A percentile compares a stretch with the other conserved stretches of the same genome.
These are phyloP conservation scores for Fusarium nematophilum DNA, from an alignment of 2,329 filamentous ascomycete species.

Conservation along the genomic window DNA sequence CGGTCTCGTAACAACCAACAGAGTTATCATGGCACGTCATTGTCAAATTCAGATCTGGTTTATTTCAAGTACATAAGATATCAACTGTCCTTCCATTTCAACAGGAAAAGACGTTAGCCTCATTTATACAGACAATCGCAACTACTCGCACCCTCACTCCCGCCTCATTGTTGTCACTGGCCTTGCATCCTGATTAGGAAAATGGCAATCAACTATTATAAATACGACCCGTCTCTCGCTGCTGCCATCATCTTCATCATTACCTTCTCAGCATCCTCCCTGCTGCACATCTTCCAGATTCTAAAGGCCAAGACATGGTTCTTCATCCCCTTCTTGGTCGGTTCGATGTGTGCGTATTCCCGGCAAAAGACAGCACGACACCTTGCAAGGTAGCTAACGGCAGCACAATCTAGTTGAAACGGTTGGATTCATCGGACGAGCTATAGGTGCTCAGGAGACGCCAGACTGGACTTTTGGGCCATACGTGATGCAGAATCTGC, in stretches of 20 bases:
- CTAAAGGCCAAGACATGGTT: constrained; percentile 1
- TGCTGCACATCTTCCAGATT: not conserved
- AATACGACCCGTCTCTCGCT: not conserved
- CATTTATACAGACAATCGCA: too few relatives aligned
- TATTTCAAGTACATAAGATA: too few relatives aligned
- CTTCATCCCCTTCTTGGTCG: constrained; percentile 1
- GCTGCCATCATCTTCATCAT: not conserved
- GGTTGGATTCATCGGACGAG: constrained; percentile 57
- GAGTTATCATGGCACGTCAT: too few relatives aligned
- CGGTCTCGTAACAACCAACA: too few relatives aligned
- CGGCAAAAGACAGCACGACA: too few relatives aligned
- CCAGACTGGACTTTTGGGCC: constrained; percentile 45
- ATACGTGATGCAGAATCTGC: constrained; percentile 52
- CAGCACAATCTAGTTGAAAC: constrained; percentile 25
- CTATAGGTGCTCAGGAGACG: constrained; percentile 53
- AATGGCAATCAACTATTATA: not conserved
- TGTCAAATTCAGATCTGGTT: too few relatives aligned
- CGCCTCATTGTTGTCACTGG: too few relatives aligned
- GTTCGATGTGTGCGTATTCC: not conserved
- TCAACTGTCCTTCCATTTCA: too few relatives aligned
- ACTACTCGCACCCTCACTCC: too few relatives aligned
- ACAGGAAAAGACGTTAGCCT: too few relatives aligned
- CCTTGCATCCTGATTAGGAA: too few relatives aligned
- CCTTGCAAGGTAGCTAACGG: not conserved
- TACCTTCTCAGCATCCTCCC: not conserved